Evolutionary conservation across 345 rosid genomes (phyloP), one percentile per base, ranked within the genome.

Genomic region (Bruguiera gymnorhiza): DNA sequence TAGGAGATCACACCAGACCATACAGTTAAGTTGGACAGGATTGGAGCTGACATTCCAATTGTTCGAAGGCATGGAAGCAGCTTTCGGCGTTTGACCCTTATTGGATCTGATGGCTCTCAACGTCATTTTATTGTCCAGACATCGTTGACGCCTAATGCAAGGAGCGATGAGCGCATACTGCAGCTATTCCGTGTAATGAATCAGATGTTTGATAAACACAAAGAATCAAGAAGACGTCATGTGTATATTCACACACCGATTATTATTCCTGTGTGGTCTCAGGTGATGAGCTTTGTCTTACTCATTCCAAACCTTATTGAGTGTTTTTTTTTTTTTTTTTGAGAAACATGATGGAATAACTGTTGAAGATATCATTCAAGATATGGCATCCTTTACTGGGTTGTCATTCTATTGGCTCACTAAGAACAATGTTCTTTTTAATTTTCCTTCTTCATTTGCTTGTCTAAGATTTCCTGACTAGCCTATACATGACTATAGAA

Each of bases 31-130:
- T 73, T 95, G 67, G 99, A 95, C 67, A 81, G 91, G 79, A 87
- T 95, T 55, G 98, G 94, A 77, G 96, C 98, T 68, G 99, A 92
- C 73, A 87, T 95, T 71, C 98, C 94, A 21, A 95, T 92, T 73
- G 99, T 95, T 66, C 82, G 98, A 71, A 89, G 99, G 78, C 99
- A 95, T 83, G 99, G 98, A 74, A 95, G 98, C 84, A 95, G 99
- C 73, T 95, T 95, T 86, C 82, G 98, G 65, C 97, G 98, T 57
- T 75, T 95, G 85, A 92, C 98, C 50, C 82, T 95, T 57, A 92
- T 95, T 64, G 99, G 97, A 62, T 96, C 98, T 24, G 98, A 96
- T 82, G 99, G 99, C 71, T 92, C 98, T 50, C 97, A 92, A 65
- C 84, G 87, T 39, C 98, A 92, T 77, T 96, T 96, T 75, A 90